Conservation (phyloP, 805 yeast species). For the Kockiozyma suomiensis region DNA sequence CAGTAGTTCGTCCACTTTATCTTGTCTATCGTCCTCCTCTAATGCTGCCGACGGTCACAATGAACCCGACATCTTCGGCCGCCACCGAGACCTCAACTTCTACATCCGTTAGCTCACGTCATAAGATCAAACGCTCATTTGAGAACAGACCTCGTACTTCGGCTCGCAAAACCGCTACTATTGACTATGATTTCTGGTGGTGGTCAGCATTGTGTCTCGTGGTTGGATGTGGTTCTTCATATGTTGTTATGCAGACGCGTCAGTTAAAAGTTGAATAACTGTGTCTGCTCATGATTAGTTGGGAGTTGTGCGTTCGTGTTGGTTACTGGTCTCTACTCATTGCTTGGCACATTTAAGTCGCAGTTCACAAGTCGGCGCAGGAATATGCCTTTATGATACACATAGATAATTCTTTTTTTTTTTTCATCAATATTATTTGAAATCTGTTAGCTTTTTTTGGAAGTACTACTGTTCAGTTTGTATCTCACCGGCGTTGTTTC, state of each 20-base stretch:
- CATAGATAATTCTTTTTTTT: too few species aligned
- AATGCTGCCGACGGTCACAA: constrained; percentile 91
- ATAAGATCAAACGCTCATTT: constrained; percentile 16
- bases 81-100: constrained; percentile 33
- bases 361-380: too few species aligned
- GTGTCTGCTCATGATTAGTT: too few species aligned
- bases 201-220: constrained; percentile 47
- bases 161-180: constrained; percentile 38
- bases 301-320: too few species aligned
- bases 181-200: constrained; percentile 40
- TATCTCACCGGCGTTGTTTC: too few species aligned
- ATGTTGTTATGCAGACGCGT: constrained; percentile 18
- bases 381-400: too few species aligned
- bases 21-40: constrained; percentile 91
- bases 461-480: too few species aligned
- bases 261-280: background rate
- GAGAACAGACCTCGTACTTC: constrained; percentile 41
- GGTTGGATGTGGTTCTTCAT: constrained; percentile 45
- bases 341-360: too few species aligned
- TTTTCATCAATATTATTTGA: too few species aligned
- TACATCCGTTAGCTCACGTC: constrained; percentile 14
- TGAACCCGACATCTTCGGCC: constrained; percentile 72
- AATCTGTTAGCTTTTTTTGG: too few species aligned
- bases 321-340: too few species aligned
- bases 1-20: constrained; percentile 82